Evolutionary conservation across 768 basidiomycete genomes (phyloP).

Genomic region (Trametes cingulata): DNA sequence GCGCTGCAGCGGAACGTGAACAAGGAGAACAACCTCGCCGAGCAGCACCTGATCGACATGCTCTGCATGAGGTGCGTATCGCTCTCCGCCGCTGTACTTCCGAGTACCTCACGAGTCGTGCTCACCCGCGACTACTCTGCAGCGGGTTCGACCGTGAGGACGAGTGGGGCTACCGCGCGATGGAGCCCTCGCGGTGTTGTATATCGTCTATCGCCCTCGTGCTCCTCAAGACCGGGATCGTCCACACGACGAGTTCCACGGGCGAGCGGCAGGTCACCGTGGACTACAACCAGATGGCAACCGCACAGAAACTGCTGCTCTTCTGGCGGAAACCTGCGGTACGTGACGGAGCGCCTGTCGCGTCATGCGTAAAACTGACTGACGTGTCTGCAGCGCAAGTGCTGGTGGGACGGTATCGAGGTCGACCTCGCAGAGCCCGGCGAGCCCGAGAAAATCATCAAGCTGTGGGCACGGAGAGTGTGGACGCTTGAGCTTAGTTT

Average conservation of each 20-base stretch:
- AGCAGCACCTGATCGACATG: constrained; percentile 99
- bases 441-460: constrained; percentile 58
- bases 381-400: constrained; percentile 73
- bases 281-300: constrained; percentile 92
- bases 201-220: constrained; percentile 99
- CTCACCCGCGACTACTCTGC: no score
- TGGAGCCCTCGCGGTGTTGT: constrained; percentile 95
- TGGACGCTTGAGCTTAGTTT: constrained; percentile 98
- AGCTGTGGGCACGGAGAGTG: constrained; percentile 95
- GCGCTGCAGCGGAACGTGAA: constrained; percentile 98
- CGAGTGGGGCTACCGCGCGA: constrained; percentile 94
- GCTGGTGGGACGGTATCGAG: constrained; percentile 99
- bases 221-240: constrained; percentile 94
- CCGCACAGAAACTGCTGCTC: constrained; percentile 92
- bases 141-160: constrained; percentile 98
- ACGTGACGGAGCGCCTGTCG: constrained; percentile 37
- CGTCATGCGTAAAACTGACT: background rate
- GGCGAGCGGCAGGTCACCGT: constrained; percentile 76
- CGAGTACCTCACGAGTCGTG: background rate
- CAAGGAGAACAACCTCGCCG: constrained; percentile 98
- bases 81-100: background rate
- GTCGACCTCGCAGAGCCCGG: constrained; percentile 71
- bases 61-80: constrained; percentile 91
- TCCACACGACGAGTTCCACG: constrained; percentile 55
- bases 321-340: constrained; percentile 99